Percentiles rank a stretch among this genome's conserved stretches.
These are phyloP conservation scores for Pseudevernia furfuracea DNA, from an alignment of 495 filamentous ascomycete species.

Conservation along the genomic window DNA sequence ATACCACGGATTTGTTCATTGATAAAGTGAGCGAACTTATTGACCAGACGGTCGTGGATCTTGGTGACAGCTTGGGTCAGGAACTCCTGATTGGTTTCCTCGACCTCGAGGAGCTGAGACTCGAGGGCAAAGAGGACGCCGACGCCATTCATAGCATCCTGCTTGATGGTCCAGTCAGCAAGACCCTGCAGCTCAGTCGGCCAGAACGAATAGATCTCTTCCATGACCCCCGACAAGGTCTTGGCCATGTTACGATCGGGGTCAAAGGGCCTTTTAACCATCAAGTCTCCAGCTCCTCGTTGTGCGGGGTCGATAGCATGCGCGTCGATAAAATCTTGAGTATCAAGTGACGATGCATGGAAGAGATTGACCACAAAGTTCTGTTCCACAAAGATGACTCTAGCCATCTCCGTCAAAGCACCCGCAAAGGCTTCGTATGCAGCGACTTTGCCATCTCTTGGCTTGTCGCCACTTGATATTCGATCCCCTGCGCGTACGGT, in stretches of 20 bases:
- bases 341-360: conserved; percentile 71
- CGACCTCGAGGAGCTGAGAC: conserved; percentile 62
- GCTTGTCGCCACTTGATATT: conserved; percentile 49
- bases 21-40: conserved; percentile 77
- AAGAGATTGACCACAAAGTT: conserved; percentile 94
- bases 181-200: conserved; percentile 69
- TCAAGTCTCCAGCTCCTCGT: conserved; percentile 60
- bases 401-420: conserved; percentile 67
- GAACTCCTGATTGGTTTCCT: conserved; percentile 88
- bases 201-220: conserved; percentile 75
- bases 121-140: conserved; percentile 78
- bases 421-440: conserved; percentile 79
- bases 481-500: conserved; percentile 63
- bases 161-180: conserved; percentile 72
- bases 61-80: conserved; percentile 71
- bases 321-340: conserved; percentile 72
- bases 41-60: conserved; percentile 64
- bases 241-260: conserved; percentile 75
- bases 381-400: conserved; percentile 79
- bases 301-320: conserved; percentile 60
- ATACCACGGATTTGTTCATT: conserved; percentile 93
- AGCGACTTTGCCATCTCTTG: conserved; percentile 56
- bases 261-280: conserved; percentile 65
- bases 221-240: conserved; percentile 74
- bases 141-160: conserved; percentile 85